Evolutionary conservation across 2,329 filamentous ascomycete genomes (phyloP), one percentile per base, ranked within the genome.

Genomic region (Pyrenochaeta sp.): DNA sequence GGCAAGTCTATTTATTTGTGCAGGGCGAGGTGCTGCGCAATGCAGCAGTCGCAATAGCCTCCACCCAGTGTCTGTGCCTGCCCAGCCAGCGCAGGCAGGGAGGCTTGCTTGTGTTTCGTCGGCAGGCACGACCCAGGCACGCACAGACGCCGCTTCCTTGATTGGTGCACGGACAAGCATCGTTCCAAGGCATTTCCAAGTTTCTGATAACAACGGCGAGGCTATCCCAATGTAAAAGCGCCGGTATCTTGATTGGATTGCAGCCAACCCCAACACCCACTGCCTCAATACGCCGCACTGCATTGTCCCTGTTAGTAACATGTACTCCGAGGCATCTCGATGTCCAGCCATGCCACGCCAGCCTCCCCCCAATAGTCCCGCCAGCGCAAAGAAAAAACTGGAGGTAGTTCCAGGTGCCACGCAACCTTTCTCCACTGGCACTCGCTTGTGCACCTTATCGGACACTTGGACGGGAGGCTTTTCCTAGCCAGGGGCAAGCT

Each of bases 151-250:
- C 43, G 50, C 32, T 19, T 32, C 37, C 50, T 30, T 48, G 50
- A 59, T 56, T 50, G 56, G 56, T 47, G 42, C 22, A 28, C 36
- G 53, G 50, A 61, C 62, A 63, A 65, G 62, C 62, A 64, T 61
- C 55, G 24, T 59, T 61, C 62, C 62, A 65, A 65, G 62, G 54
- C 58, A 59, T 48, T 52, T 56, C 54, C 56, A 47, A 62, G 51
- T 49, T 51, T 30, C 39, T 34, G 40, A 51, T 49, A 32, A 27
- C 43, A 51, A 49, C 58, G 46, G 52, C 42, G 34, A 50, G 53
- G 32, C 54, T 56, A 54, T 44, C 19, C 52, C 22, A 27, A 39
- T 27, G 10, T 13, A 44, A 44, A 6, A 12, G 24, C 24, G 24
- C 24, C 25, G n/a, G 22, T 22, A 2, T 2, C 10, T 19, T 44